phyloP scores from a whole-genome alignment of 768 basidiomycete species.

The Naganishia vishniacii region DNA sequence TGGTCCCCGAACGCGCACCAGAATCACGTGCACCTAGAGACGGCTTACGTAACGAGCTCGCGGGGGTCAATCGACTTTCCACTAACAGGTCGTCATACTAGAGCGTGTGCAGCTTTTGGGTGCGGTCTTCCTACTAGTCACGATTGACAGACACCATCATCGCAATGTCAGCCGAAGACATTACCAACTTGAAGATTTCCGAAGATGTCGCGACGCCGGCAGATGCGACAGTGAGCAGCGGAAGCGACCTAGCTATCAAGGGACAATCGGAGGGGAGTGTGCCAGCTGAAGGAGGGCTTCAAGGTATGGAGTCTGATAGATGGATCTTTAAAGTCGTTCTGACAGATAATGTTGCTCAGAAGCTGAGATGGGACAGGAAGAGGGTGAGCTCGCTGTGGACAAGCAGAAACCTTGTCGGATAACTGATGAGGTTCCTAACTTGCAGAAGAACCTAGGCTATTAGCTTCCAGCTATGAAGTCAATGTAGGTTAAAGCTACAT shows the following conservation, averaged over 20 bases:
- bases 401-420: background rate
- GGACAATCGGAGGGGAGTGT: background rate
- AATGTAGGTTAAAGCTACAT: conserved; percentile 16
- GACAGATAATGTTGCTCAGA: background rate
- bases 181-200: conserved; percentile 14
- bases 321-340: background rate
- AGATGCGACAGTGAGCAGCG: background rate
- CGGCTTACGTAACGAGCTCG: background rate
- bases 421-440: too few species aligned
- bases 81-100: background rate
- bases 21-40: background rate
- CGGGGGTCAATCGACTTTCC: background rate
- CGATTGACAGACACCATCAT: background rate
- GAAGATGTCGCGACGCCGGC: conserved; percentile 10
- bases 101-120: too few species aligned
- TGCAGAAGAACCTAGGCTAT: conserved; percentile 8
- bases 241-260: background rate
- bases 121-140: too few species aligned
- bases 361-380: background rate
- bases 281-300: background rate
- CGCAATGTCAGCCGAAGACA: conserved; percentile 15
- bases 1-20: background rate
- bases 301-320: background rate
- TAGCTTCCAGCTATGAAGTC: conserved; percentile 24
- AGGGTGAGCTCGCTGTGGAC: conserved; percentile 6